Percentiles rank a stretch among this genome's conserved stretches.
phyloP scores from a whole-genome alignment of 495 filamentous ascomycete species.

The Podospora conica region DNA sequence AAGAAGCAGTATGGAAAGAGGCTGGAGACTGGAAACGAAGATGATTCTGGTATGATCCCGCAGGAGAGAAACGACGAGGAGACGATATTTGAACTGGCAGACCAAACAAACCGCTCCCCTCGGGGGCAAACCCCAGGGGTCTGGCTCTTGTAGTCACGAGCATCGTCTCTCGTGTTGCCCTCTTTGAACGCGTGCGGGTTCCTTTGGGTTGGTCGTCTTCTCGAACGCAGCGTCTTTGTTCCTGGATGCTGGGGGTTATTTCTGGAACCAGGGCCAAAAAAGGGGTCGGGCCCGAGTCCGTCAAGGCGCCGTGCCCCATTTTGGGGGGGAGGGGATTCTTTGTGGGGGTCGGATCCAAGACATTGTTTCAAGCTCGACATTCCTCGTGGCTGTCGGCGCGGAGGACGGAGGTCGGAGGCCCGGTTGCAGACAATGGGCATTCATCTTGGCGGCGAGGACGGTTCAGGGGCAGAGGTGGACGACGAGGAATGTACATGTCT shows the following conservation, averaged over 20 bases:
- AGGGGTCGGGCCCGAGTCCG: background rate
- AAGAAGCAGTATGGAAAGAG: background rate
- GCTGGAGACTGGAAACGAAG: background rate
- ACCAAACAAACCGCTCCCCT: too few relatives aligned
- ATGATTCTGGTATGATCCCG: background rate
- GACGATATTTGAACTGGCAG: background rate
- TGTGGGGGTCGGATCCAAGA: slow-evolving; percentile 13
- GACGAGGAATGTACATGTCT: background rate
- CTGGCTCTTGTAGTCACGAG: background rate
- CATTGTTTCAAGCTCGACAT: slow-evolving; percentile 9
- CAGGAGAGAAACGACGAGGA: background rate
- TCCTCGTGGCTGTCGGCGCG: background rate
- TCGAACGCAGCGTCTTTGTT: background rate
- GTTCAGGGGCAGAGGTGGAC: too few relatives aligned
- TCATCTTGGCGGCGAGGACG: background rate
- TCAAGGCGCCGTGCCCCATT: background rate
- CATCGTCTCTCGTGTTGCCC: background rate
- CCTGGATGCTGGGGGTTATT: background rate
- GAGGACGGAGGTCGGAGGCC: background rate
- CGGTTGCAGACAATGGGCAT: background rate
- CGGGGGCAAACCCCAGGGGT: background rate
- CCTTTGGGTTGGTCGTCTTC: background rate
- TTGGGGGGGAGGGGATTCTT: background rate
- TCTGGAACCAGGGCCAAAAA: background rate
- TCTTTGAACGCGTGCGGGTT: background rate